These are phyloP conservation scores for Paecilomyces sp. DNA, from an alignment of 2,329 filamentous ascomycete species.

Conservation along the genomic window DNA sequence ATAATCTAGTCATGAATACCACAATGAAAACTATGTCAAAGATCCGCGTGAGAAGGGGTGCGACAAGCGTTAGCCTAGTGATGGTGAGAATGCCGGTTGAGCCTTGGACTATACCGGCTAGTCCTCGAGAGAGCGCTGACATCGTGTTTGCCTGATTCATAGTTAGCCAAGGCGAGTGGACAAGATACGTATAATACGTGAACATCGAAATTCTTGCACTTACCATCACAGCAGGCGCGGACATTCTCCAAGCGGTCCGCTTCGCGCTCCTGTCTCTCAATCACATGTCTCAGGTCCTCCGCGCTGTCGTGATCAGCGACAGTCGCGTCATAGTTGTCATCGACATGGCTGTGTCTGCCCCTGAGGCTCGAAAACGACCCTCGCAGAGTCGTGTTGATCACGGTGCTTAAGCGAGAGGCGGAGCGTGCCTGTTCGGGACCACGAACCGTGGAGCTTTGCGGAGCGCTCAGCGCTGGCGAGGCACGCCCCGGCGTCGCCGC, in stretches of 20 bases:
- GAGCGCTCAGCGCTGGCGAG: slow-evolving; percentile 27
- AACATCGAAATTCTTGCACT: slow-evolving; percentile 30
- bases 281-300: slow-evolving; percentile 73
- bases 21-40: slow-evolving; percentile 8
- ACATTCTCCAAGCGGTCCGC: slow-evolving; percentile 86
- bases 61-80: slow-evolving; percentile 13
- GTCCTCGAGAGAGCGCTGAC: slow-evolving; percentile 43
- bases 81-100: slow-evolving; percentile 29
- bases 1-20: slow-evolving; percentile 2
- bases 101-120: slow-evolving; percentile 33
- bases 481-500: slow-evolving; percentile 28
- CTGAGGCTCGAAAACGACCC: slow-evolving; percentile 44
- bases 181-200: neutral
- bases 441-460: slow-evolving; percentile 25
- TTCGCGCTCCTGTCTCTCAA: slow-evolving; percentile 60
- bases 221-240: slow-evolving; percentile 93
- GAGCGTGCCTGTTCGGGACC: slow-evolving; percentile 32
- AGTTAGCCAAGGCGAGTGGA: neutral
- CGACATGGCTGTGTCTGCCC: slow-evolving; percentile 32
- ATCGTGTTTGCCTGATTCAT: slow-evolving; percentile 62
- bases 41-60: neutral
- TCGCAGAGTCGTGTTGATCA: slow-evolving; percentile 42
- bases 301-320: slow-evolving; percentile 59
- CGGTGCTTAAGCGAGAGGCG: slow-evolving; percentile 40
- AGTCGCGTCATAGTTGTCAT: slow-evolving; percentile 31